Conservation (phyloP, 2,329 filamentous ascomycete species). For the Bipolaris bicolor region DNA sequence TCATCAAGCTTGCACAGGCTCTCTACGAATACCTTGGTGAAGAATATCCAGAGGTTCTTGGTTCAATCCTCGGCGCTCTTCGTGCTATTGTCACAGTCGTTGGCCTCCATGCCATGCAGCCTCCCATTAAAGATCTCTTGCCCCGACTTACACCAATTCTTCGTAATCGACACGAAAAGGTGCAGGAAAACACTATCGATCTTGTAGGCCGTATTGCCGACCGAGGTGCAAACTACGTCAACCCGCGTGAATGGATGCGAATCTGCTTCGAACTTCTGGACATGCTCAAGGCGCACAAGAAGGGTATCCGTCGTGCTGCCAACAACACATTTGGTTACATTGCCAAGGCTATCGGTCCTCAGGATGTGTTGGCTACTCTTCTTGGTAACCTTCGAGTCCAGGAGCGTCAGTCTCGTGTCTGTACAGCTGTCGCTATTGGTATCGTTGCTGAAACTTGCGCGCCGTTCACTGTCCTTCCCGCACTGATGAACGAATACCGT, state of each 20-base stretch:
- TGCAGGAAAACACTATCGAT: conserved; percentile 98
- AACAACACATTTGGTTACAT: conserved; percentile 99
- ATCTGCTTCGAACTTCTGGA: conserved; percentile 99
- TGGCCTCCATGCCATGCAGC: conserved; percentile 97
- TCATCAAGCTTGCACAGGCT: conserved; percentile 93
- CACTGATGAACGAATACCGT: conserved; percentile 98
- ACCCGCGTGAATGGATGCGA: conserved; percentile 98
- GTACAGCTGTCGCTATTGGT: conserved; percentile 96
- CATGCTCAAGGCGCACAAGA: conserved; percentile 99
- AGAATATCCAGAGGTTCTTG: conserved; percentile 96
- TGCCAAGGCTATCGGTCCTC: conserved; percentile 96
- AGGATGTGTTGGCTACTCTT: conserved; percentile 93
- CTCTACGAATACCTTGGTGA: conserved; percentile 98
- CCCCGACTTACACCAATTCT: conserved; percentile 97
- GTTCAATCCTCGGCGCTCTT: conserved; percentile 92
- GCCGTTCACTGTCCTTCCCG: conserved; percentile 97
- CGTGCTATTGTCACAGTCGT: conserved; percentile 97
- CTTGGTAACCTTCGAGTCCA: conserved; percentile 97
- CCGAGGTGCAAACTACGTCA: conserved; percentile 93
- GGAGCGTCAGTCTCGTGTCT: conserved; percentile 96
- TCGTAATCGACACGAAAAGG: conserved; percentile 97
- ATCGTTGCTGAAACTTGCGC: conserved; percentile 98
- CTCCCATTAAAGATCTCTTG: conserved; percentile 93
- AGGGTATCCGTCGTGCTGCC: conserved; percentile 94
- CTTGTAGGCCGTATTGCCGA: conserved; percentile 97